Evolutionary conservation across 306 rosid species (phyloP), one percentile per base, ranked within the genome.

Genomic region (Potentilla sterilis): DNA sequence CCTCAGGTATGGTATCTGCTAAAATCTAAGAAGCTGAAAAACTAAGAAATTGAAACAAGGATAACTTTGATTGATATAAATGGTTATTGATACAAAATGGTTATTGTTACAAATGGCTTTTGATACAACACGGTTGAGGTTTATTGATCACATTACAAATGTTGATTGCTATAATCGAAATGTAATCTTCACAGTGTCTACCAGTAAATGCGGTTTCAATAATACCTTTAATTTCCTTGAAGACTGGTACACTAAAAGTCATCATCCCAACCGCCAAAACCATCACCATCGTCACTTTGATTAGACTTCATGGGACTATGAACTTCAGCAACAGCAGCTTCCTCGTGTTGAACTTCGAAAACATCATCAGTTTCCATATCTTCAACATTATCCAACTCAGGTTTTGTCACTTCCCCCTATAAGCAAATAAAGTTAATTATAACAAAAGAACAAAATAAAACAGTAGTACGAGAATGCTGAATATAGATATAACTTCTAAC

Each of bases 401-500:
- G 21, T 84, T 75, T 82, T 35, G 78, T 75, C 42, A 59, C 81
- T 79, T 76, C 90, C 64, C 81, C 87, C 98, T 91, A 83, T 77
- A 74, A 72, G 48, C 73, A 78, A 28, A 61, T 2, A 32, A 68
- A 62, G 35, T 62, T 34, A n/a, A 12, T 7, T 18, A 7, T 3
- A 35, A 2, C 15, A 10, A 37, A n/a, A 15, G 42, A 11, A 37
- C 28, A 28, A 9, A 61, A 13, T 12, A 9, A 28, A 28, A 28
- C 21, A 72, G 24, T 7, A 8, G 38, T 28, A 28, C 0, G 28
- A 28, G 28, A 55, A 57, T 54, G 12, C 5, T 38, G 14, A 7
- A 7, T 5, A 55, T 0, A 42, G 21, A 38, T 9, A 16, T 1
- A 24, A n/a, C n/a, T n/a, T n/a, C n/a, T n/a, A n/a, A n/a, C n/a